Base-by-base conservation (phyloP, 306 rosid genomes). In the Inga laurina region DNA sequence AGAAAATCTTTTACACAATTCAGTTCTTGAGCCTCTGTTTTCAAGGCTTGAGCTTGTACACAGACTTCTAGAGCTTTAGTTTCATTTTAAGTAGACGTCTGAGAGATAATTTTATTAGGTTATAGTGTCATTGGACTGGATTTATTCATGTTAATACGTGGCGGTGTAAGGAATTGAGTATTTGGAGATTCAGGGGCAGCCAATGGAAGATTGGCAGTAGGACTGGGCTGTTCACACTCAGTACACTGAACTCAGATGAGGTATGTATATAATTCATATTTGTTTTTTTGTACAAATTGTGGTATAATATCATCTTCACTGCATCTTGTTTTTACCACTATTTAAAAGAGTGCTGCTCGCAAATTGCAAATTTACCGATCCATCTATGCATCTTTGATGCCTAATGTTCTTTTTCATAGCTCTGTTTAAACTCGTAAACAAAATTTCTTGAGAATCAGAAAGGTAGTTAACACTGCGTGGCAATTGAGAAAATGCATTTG, bases 141-240 rank as follows among this genome's bases (percentile, higher is more conserved):
- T 80, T 15, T 79, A 77, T 82, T 66, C 80, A 72, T 86, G 84
- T 78, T 83, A 73, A 87, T 81, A 85, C 49, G 80, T 56, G 62
- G 62, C 79, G 84, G 78, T 49, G 67, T 71, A 80, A 71, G 62
- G 66, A 76, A 69, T 70, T 59, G 68, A 59, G 75, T 61, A 79
- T 54, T 9, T 46, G 84, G 79, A 22, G 70, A 85, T 74, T 44
- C 70, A 35, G 51, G 61, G 71, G 82, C 72, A 75, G 86, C 83
- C 56, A 49, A 75, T 69, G 72, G 27, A 19, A 41, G 77, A 73
- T 24, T 48, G 81, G 83, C 83, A 19, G 61, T 48, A 21, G 61
- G 24, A 19, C 9, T 71, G 41, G 86, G 82, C 72, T 70, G 62
- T 77, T 74, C 75, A 82, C 79, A 82, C 81, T 77, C 75, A 75